These are phyloP conservation scores for Eimeria praecox DNA, from an alignment of 169 alveolate species.

Conservation along the genomic window DNA sequence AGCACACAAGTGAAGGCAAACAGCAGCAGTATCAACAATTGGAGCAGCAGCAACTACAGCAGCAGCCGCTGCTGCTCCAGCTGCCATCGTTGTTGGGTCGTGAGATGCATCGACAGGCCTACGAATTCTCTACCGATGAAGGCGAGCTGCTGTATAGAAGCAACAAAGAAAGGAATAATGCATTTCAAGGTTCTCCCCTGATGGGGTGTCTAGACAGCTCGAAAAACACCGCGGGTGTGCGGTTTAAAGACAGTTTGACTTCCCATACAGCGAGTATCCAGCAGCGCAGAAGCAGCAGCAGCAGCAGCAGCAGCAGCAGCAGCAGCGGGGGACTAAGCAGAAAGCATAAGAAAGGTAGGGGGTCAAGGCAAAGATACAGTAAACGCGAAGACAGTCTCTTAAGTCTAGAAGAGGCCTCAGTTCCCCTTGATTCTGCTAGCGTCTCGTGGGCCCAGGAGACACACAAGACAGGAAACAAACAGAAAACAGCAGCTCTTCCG, in stretches of 20 bases:
- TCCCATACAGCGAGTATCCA: background rate
- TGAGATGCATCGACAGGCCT: background rate
- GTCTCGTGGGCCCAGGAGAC: background rate
- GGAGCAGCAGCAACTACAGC: no score
- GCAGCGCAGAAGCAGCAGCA: conserved; percentile 28
- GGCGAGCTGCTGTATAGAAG: background rate
- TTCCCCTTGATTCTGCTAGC: background rate
- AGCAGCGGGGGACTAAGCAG: background rate
- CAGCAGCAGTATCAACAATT: background rate
- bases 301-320: conserved; percentile 41
- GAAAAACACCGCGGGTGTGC: background rate
- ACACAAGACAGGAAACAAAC: background rate
- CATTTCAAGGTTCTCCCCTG: background rate
- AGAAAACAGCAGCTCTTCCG: background rate
- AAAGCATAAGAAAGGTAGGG: background rate
- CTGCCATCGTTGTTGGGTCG: conserved; percentile 38
- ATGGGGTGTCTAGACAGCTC: background rate
- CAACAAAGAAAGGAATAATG: background rate
- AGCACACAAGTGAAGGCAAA: background rate
- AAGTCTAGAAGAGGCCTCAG: background rate
- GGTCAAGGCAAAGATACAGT: background rate
- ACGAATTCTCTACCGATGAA: background rate
- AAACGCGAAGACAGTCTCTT: background rate
- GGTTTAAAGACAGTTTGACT: background rate
- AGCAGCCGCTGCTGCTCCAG: conserved; percentile 24